Percentiles rank a stretch among this genome's conserved stretches.
phyloP scores from a whole-genome alignment of 129 eudicot species.

The Flaveria brownii region DNA sequence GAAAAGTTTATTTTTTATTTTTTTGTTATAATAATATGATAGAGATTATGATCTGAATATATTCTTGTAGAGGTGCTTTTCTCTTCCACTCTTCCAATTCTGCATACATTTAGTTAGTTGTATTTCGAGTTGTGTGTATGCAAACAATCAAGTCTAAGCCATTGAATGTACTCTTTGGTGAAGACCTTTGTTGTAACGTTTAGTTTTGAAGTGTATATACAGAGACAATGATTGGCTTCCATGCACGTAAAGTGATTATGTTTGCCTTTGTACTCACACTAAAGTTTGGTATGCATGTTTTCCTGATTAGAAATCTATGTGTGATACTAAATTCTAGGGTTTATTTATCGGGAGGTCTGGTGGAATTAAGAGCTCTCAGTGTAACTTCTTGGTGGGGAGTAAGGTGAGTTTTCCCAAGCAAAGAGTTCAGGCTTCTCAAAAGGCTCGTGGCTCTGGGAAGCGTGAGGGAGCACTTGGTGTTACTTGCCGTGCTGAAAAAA shows the following conservation, averaged over 20 bases:
- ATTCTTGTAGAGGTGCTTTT: not conserved
- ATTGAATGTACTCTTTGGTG: not conserved
- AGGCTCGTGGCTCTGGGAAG: conserved; percentile 42
- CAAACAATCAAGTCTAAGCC: not conserved
- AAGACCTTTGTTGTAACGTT: not conserved
- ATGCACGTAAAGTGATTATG: conserved; percentile 13
- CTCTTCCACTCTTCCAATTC: not conserved
- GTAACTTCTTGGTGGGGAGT: conserved; percentile 61
- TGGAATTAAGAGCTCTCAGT: conserved; percentile 67
- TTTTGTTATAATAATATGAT: not conserved
- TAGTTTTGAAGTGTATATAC: conserved; percentile 6
- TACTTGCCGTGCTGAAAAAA: conserved; percentile 61
- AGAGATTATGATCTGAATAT: conserved; percentile 18
- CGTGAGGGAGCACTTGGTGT: conserved; percentile 67
- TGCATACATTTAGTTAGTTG: not conserved
- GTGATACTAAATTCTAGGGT: conserved; percentile 42
- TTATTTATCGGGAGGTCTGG: conserved; percentile 51
- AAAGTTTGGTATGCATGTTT: conserved; percentile 8
- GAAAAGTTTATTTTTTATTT: not conserved
- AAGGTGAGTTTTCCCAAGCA: conserved; percentile 62
- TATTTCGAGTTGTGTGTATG: not conserved
- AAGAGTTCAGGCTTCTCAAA: conserved; percentile 47
- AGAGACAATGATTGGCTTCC: not conserved
- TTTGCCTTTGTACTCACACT: conserved; percentile 14
- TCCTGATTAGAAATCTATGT: conserved; percentile 13